Evolutionary conservation across 2,329 filamentous ascomycete species (phyloP).

Genomic region (Aspergillus quadricinctus): DNA sequence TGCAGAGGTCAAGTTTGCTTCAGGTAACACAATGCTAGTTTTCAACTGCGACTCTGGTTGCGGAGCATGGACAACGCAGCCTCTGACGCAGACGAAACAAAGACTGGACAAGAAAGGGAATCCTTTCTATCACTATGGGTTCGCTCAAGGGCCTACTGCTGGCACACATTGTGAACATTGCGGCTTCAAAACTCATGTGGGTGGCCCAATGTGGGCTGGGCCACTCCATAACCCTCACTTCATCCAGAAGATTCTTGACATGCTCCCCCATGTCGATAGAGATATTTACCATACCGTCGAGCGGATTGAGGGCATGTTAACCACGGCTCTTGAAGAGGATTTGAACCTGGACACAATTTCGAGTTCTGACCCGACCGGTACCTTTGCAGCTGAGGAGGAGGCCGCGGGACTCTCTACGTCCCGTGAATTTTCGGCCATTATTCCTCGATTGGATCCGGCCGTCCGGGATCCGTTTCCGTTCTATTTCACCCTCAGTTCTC

Average conservation of each 20-base stretch:
- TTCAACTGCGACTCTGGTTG: slow-evolving; percentile 90
- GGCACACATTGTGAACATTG: slow-evolving; percentile 74
- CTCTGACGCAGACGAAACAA: slow-evolving; percentile 65
- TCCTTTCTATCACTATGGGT: slow-evolving; percentile 71
- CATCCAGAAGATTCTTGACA: slow-evolving; percentile 70
- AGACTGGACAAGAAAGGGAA: slow-evolving; percentile 66
- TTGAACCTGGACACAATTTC: slow-evolving; percentile 20
- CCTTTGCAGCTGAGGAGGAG: slow-evolving; percentile 7
- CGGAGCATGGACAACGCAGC: slow-evolving; percentile 84
- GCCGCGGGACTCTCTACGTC: slow-evolving; percentile 9
- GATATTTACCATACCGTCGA: slow-evolving; percentile 73
- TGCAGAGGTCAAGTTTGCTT: slow-evolving; percentile 81
- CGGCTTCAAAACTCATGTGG: slow-evolving; percentile 77
- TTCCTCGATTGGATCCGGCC: slow-evolving; percentile 55
- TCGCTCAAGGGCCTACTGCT: slow-evolving; percentile 65
- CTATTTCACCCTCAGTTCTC: slow-evolving; percentile 71
- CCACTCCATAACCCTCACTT: slow-evolving; percentile 81
- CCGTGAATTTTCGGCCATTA: slow-evolving; percentile 27
- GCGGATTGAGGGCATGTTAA: slow-evolving; percentile 87
- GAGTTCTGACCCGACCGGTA: slow-evolving; percentile 8
- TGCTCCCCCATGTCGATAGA: slow-evolving; percentile 63
- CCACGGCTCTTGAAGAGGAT: slow-evolving; percentile 77
- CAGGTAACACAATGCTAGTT: slow-evolving; percentile 86
- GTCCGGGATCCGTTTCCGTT: slow-evolving; percentile 73
- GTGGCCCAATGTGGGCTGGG: slow-evolving; percentile 92